These are phyloP conservation scores for Tricholoma furcatifolium DNA, from an alignment of 768 basidiomycete genomes.

Conservation along the genomic window DNA sequence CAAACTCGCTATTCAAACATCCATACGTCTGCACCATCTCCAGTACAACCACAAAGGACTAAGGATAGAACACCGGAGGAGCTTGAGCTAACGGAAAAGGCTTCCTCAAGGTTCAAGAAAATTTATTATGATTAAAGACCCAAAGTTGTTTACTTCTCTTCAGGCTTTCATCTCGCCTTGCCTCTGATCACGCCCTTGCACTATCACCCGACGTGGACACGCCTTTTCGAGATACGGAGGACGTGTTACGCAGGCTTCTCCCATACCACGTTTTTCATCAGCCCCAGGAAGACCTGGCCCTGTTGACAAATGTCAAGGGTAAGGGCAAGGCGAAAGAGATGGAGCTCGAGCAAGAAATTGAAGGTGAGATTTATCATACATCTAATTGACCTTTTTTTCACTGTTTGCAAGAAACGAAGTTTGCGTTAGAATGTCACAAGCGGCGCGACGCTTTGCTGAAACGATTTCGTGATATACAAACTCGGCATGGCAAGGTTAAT, in stretches of 20 bases:
- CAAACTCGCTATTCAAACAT: slow-evolving; percentile 17
- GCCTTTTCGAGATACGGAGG: slow-evolving; percentile 60
- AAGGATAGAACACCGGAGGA: slow-evolving; percentile 53
- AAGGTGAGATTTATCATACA: slow-evolving; percentile 34
- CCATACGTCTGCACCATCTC: slow-evolving; percentile 6
- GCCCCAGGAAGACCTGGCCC: slow-evolving; percentile 60
- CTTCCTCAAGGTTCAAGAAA: slow-evolving; percentile 43
- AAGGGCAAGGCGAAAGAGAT: slow-evolving; percentile 56
- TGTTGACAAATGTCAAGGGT: slow-evolving; percentile 44
- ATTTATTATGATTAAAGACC: background rate
- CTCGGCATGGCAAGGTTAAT: slow-evolving; percentile 57
- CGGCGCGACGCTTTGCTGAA: slow-evolving; percentile 54
- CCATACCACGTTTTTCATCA: slow-evolving; percentile 83
- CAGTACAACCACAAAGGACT: slow-evolving; percentile 22
- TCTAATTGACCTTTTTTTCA: background rate
- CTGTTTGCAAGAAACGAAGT: slow-evolving; percentile 55
- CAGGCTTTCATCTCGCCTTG: slow-evolving; percentile 56
- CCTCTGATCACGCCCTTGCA: slow-evolving; percentile 60
- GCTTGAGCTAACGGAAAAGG: slow-evolving; percentile 41
- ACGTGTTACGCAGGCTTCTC: slow-evolving; percentile 69
- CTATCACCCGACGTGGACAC: slow-evolving; percentile 67
- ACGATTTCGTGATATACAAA: slow-evolving; percentile 55
- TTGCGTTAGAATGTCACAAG: slow-evolving; percentile 65
- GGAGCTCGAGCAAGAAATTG: slow-evolving; percentile 48
- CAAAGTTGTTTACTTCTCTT: background rate